phyloP scores from a whole-genome alignment of 371 early-diverging fungal genomes.

The Homolaphlyctis polyrhiza region DNA sequence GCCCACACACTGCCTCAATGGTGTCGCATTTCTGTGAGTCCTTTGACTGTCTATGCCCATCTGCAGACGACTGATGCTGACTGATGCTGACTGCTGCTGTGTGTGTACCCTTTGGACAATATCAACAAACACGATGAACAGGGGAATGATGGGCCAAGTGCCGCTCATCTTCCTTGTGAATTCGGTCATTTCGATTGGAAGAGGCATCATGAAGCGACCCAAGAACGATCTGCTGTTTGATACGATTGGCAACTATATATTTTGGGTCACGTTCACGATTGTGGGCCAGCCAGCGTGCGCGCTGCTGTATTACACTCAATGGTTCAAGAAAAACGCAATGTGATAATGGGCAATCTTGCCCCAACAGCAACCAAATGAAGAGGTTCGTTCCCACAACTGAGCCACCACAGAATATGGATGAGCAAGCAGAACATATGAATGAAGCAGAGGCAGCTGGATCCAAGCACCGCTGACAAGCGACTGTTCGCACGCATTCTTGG shows the following conservation, averaged over 20 bases:
- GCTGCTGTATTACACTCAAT: constrained; percentile 77
- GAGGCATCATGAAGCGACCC: constrained; percentile 63
- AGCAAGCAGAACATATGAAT: too few relatives aligned
- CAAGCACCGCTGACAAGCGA: too few relatives aligned
- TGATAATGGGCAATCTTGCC: too few relatives aligned
- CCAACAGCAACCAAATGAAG: too few relatives aligned
- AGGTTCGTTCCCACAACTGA: too few relatives aligned
- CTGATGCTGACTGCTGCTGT: background rate
- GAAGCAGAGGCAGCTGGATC: too few relatives aligned
- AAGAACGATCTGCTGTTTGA: constrained; percentile 47
- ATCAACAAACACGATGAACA: background rate
- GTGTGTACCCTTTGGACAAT: background rate
- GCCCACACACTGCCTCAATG: constrained; percentile 72
- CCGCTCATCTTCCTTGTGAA: constrained; percentile 73
- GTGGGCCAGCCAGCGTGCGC: constrained; percentile 83
- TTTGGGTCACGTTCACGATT: constrained; percentile 57
- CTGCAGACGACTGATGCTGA: background rate
- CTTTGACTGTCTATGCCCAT: background rate
- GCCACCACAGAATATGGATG: too few relatives aligned
- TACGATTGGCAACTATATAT: constrained; percentile 83
- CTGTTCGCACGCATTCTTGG: too few relatives aligned
- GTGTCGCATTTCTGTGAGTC: constrained; percentile 65
- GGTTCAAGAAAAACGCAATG: constrained; percentile 28
- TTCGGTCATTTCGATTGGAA: constrained; percentile 22
- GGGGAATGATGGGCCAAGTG: constrained; percentile 84